Evolutionary conservation across 768 basidiomycete genomes (phyloP).

Genomic region (Glaciozyma martinii): DNA sequence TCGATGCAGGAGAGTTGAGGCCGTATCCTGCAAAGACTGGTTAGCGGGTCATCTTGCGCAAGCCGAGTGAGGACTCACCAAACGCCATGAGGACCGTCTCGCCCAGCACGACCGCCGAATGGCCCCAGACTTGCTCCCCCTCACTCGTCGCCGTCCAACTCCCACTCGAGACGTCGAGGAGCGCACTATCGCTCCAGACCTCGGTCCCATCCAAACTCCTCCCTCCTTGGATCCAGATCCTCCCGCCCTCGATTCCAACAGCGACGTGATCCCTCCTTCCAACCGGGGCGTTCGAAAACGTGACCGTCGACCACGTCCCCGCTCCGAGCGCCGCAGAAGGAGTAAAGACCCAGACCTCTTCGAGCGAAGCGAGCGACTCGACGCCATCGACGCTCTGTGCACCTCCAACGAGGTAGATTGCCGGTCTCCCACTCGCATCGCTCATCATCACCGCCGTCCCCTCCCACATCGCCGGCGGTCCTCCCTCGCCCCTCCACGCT

Average conservation of each 20-base stretch:
- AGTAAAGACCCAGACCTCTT: conserved; percentile 8
- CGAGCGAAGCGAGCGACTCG: not conserved
- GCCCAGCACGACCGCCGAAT: conserved; percentile 7
- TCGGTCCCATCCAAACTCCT: conserved; percentile 2
- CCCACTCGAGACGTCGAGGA: conserved; percentile 7
- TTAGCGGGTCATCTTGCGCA: not conserved
- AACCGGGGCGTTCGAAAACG: not conserved
- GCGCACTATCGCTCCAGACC: conserved; percentile 3
- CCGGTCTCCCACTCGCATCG: not conserved
- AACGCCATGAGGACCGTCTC: conserved; percentile 20
- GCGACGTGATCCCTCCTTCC: conserved; percentile 14
- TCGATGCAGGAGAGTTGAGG: not conserved
- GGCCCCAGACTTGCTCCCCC: conserved; percentile 12
- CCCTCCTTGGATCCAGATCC: conserved; percentile 25
- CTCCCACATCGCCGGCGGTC: conserved; percentile 18
- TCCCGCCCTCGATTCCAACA: conserved; percentile 7
- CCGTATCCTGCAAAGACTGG: conserved; percentile 11
- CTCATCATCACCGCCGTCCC: conserved; percentile 19
- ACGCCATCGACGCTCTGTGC: not conserved
- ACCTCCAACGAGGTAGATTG: conserved; percentile 23
- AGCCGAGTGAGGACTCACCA: conserved; percentile 5
- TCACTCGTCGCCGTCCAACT: conserved; percentile 1
- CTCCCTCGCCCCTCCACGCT: not conserved
- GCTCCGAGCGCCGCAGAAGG: not conserved
- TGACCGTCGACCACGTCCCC: conserved; percentile 5